phyloP scores from a whole-genome alignment of 768 basidiomycete species.

The Termitomyces sp. region DNA sequence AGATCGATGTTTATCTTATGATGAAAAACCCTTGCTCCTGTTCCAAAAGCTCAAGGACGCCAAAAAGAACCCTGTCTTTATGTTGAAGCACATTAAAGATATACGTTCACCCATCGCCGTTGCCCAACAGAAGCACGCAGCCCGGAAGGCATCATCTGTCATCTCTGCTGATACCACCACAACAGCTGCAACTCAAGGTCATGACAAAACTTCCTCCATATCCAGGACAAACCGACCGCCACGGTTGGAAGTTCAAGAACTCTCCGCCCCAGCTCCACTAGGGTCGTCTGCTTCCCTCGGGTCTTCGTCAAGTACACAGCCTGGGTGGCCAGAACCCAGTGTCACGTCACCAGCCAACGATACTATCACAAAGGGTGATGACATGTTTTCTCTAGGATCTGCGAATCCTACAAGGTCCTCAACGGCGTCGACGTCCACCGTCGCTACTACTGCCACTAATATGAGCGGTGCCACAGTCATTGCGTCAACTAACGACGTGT shows the following conservation, averaged over 20 bases:
- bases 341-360: constrained; percentile 54
- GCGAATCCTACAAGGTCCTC: constrained; percentile 13
- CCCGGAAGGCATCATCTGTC: constrained; percentile 69
- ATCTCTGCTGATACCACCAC: constrained; percentile 36
- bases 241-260: constrained; percentile 63
- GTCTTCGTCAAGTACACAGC: constrained; percentile 59
- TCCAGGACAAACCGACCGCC: constrained; percentile 55
- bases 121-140: constrained; percentile 93
- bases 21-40: constrained; percentile 94
- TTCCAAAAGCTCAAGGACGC: constrained; percentile 98
- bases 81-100: constrained; percentile 96
- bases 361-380: constrained; percentile 30
- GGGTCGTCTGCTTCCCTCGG: constrained; percentile 45
- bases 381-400: constrained; percentile 34
- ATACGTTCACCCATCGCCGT: constrained; percentile 97
- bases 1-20: constrained; percentile 94
- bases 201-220: constrained; percentile 35
- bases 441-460: constrained; percentile 18
- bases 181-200: constrained; percentile 40
- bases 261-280: constrained; percentile 42
- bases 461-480: constrained; percentile 24
- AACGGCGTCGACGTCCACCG: constrained; percentile 26
- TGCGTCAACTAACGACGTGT: constrained; percentile 16
- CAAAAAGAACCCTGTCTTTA: constrained; percentile 98
- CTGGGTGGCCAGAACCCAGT: constrained; percentile 70